Conservation (phyloP, 2,329 filamentous ascomycete genomes). For the Aphanocladium album region DNA sequence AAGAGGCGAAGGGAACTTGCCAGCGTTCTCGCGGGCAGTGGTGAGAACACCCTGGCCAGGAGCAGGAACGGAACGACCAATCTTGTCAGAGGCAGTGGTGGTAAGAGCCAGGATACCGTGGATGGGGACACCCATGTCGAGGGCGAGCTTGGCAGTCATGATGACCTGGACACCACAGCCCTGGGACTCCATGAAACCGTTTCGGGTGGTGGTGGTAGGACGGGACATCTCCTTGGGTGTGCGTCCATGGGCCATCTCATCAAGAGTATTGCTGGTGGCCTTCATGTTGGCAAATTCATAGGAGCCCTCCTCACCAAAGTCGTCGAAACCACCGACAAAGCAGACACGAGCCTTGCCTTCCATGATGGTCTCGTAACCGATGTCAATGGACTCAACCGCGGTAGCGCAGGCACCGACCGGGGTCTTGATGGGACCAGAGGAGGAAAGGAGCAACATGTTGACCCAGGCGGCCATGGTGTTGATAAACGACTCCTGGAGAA, state of each 20-base stretch:
- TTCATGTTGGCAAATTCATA: constrained; percentile 99
- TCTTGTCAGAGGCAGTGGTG: constrained; percentile 97
- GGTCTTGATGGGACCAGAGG: constrained; percentile 96
- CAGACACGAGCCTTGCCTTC: constrained; percentile 97
- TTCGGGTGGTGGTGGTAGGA: constrained; percentile 91
- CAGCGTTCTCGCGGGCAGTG: constrained; percentile 81
- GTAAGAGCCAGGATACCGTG: constrained; percentile 92
- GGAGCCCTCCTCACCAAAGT: constrained; percentile 98
- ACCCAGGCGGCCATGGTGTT: constrained; percentile 99
- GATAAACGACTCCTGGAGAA: constrained; percentile 98
- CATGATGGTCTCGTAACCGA: constrained; percentile 96
- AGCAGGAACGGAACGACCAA: constrained; percentile 92
- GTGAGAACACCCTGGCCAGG: constrained; percentile 96
- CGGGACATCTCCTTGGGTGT: constrained; percentile 97
- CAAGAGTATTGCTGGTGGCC: constrained; percentile 94
- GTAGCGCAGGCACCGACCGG: constrained; percentile 97
- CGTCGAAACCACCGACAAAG: constrained; percentile 97
- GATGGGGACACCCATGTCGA: constrained; percentile 98
- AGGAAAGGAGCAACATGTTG: constrained; percentile 97
- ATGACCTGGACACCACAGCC: constrained; percentile 97
- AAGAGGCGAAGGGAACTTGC: constrained; percentile 91
- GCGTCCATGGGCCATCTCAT: constrained; percentile 91
- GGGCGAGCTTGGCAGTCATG: constrained; percentile 91
- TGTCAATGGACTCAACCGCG: constrained; percentile 93
- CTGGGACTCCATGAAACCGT: constrained; percentile 99